Evolutionary conservation across 2,329 filamentous ascomycete species (phyloP).

Genomic region (Zalaria obscura): DNA sequence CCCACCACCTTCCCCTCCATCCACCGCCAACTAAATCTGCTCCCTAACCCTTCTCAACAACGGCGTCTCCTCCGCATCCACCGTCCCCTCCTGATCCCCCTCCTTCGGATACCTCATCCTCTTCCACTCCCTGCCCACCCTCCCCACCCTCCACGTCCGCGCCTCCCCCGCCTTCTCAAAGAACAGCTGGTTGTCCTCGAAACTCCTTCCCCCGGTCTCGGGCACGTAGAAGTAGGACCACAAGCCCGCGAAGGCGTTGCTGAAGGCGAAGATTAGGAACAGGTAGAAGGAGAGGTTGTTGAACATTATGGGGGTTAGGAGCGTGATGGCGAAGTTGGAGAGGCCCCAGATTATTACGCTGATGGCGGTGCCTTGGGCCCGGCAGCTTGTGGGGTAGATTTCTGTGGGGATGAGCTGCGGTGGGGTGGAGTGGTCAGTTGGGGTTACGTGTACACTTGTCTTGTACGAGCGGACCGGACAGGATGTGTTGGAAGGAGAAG

Average conservation of each 20-base stretch:
- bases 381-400: slow-evolving; percentile 40
- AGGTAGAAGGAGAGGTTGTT: slow-evolving; percentile 46
- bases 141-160: slow-evolving; percentile 38
- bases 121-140: slow-evolving; percentile 38
- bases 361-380: slow-evolving; percentile 40
- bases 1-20: slow-evolving; percentile 59
- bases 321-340: slow-evolving; percentile 43
- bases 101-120: slow-evolving; percentile 28
- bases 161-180: slow-evolving; percentile 38
- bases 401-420: slow-evolving; percentile 39
- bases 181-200: slow-evolving; percentile 47
- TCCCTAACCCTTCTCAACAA: slow-evolving; percentile 29
- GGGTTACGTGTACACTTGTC: neutral
- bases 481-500: neutral
- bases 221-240: slow-evolving; percentile 40
- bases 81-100: slow-evolving; percentile 14
- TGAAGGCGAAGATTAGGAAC: slow-evolving; percentile 41
- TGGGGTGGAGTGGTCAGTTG: neutral
- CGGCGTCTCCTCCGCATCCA: slow-evolving; percentile 30
- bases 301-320: slow-evolving; percentile 44
- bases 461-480: neutral
- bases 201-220: slow-evolving; percentile 42
- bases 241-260: slow-evolving; percentile 39
- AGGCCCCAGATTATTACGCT: slow-evolving; percentile 43
- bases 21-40: slow-evolving; percentile 61